A percentile compares a stretch with the other conserved stretches of the same genome.
phyloP scores from a whole-genome alignment of 495 filamentous ascomycete species.

The Neurospora pannonica region DNA sequence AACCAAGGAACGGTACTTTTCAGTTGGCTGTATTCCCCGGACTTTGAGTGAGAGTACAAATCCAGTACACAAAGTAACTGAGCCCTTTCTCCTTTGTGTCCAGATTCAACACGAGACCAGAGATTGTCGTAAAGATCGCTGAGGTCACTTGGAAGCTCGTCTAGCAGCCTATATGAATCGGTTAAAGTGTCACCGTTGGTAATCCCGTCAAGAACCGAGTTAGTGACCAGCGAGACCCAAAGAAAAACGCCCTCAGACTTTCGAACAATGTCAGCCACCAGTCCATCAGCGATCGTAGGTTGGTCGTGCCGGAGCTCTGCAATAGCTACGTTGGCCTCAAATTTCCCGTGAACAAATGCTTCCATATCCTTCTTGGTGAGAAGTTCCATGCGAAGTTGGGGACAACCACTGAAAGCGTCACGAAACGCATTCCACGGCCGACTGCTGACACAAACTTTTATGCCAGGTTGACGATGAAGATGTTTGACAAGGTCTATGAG shows the following conservation, averaged over 20 bases:
- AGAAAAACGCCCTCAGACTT: constrained; percentile 31
- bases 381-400: constrained; percentile 14
- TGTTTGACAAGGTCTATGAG: constrained; percentile 9
- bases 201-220: constrained; percentile 19
- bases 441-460: constrained; percentile 36
- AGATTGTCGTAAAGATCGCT: neutral
- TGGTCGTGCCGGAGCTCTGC: neutral
- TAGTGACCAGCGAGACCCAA: constrained; percentile 32
- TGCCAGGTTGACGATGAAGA: neutral
- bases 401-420: constrained; percentile 16
- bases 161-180: constrained; percentile 15
- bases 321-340: neutral
- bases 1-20: neutral
- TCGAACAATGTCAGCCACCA: constrained; percentile 15
- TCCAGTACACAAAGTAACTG: neutral
- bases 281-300: neutral
- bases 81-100: neutral
- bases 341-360: constrained; percentile 5
- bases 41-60: accelerated
- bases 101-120: neutral
- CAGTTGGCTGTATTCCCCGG: neutral
- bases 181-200: constrained; percentile 17
- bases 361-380: constrained; percentile 21
- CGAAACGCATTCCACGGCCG: constrained; percentile 31
- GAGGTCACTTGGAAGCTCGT: constrained; percentile 20